These are phyloP conservation scores for Triglochin maritima DNA, from an alignment of 106 monocot genomes.

Conservation along the genomic window DNA sequence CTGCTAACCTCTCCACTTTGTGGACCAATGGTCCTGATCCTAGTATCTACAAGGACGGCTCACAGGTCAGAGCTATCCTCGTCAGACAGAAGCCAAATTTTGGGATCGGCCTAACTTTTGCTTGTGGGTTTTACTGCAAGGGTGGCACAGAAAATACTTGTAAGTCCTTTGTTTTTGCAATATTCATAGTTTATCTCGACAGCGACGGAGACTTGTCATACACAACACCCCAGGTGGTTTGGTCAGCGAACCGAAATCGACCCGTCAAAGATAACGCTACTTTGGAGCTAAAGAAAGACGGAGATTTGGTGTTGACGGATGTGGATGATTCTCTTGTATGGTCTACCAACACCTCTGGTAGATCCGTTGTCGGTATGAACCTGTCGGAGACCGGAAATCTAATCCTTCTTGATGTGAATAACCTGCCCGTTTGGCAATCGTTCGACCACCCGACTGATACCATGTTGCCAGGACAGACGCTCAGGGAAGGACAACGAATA, in stretches of 20 bases:
- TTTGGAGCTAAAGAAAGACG: slow-evolving; percentile 26
- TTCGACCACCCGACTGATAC: slow-evolving; percentile 47
- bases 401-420: slow-evolving; percentile 18
- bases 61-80: no score
- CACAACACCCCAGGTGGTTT: no score
- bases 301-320: slow-evolving; percentile 41
- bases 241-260: slow-evolving; percentile 44
- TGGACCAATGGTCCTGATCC: no score
- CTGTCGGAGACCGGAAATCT: slow-evolving; percentile 36
- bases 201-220: no score
- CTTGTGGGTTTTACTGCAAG: no score
- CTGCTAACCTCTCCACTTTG: no score
- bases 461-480: slow-evolving; percentile 20
- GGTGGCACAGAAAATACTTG: no score
- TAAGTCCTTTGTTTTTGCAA: no score
- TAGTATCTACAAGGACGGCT: no score
- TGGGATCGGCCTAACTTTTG: no score
- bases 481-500: slow-evolving; percentile 3
- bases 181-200: no score
- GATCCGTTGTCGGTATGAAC: slow-evolving; percentile 26
- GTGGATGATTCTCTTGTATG: slow-evolving; percentile 28
- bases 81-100: no score
- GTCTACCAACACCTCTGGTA: slow-evolving; percentile 42
- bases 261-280: slow-evolving; percentile 41
- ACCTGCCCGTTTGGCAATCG: slow-evolving; percentile 35